phyloP scores from a whole-genome alignment of 2,329 filamentous ascomycete species.

The Cryphonectria parasitica region DNA sequence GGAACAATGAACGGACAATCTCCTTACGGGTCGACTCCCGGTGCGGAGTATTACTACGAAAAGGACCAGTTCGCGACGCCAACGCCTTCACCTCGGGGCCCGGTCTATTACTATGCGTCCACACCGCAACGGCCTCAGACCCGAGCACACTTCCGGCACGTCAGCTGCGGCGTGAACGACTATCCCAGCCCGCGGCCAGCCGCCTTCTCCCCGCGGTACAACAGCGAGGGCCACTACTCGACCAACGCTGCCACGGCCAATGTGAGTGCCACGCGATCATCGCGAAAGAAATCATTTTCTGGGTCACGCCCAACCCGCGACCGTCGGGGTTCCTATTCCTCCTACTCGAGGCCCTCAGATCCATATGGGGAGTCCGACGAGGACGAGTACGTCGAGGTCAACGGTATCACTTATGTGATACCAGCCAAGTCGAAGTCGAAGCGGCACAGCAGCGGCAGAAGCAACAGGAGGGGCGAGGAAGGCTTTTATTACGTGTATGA shows the following conservation, averaged over 20 bases:
- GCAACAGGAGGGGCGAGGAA: constrained; percentile 33
- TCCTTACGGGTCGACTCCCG: constrained; percentile 53
- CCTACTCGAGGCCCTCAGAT: constrained; percentile 62
- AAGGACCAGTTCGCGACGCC: constrained; percentile 53
- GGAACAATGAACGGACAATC: constrained; percentile 48
- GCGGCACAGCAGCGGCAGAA: constrained; percentile 34
- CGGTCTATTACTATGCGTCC: constrained; percentile 46
- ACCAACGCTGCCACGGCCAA: constrained; percentile 57
- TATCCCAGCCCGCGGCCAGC: constrained; percentile 50
- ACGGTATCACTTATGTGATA: constrained; percentile 58
- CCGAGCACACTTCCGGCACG: constrained; percentile 53
- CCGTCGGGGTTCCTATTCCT: constrained; percentile 60
- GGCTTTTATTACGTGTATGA: constrained; percentile 43
- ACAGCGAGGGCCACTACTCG: constrained; percentile 62
- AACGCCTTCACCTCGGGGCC: constrained; percentile 59
- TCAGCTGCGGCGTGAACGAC: constrained; percentile 47
- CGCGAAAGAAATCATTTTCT: constrained; percentile 53
- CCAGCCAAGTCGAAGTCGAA: constrained; percentile 55
- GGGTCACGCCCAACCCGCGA: constrained; percentile 53
- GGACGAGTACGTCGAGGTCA: constrained; percentile 61
- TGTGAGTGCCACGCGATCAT: constrained; percentile 61
- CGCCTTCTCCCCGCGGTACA: constrained; percentile 63
- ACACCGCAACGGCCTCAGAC: constrained; percentile 59
- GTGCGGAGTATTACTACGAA: constrained; percentile 57
- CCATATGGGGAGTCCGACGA: constrained; percentile 67